These are phyloP conservation scores for Novymonas esmeraldas DNA, from an alignment of 208 protist species.

Conservation along the genomic window DNA sequence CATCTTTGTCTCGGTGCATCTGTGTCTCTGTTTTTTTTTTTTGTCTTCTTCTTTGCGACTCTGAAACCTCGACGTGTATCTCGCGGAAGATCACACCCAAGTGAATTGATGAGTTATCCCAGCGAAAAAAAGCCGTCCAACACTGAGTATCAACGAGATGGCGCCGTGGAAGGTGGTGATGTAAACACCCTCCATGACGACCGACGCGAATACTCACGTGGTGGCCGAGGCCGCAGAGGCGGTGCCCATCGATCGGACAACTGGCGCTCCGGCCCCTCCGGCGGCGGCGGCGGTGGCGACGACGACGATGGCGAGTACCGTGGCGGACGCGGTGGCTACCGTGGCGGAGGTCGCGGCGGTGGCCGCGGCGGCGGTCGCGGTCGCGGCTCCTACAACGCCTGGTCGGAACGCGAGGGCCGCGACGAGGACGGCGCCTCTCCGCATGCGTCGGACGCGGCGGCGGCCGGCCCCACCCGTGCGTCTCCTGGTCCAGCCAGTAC, in stretches of 20 bases:
- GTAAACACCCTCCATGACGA: constrained; percentile 41
- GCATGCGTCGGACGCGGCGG: not conserved
- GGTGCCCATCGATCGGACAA: constrained; percentile 44
- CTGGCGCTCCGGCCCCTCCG: constrained; percentile 37
- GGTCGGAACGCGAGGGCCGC: constrained; percentile 24
- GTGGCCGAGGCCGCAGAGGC: constrained; percentile 39
- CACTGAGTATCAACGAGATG: constrained; percentile 60
- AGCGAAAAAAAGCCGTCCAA: constrained; percentile 39
- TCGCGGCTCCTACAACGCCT: constrained; percentile 25
- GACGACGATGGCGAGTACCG: constrained; percentile 27
- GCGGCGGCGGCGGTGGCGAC: constrained; percentile 18
- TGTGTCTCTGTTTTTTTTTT: not conserved
- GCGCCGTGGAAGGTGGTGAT: constrained; percentile 36
- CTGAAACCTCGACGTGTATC: not conserved
- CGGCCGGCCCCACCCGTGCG: not conserved
- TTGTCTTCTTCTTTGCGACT: not conserved
- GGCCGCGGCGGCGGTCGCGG: constrained; percentile 25
- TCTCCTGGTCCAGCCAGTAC: not conserved
- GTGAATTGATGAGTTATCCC: constrained; percentile 59
- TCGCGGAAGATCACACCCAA: constrained; percentile 11
- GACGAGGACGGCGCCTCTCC: constrained; percentile 17
- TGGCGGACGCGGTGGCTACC: constrained; percentile 19
- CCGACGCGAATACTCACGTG: constrained; percentile 50
- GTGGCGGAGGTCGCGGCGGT: constrained; percentile 13
- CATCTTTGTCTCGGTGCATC: not conserved